Conservation (phyloP, 2,329 filamentous ascomycete genomes). For the Chrysosphaeria jannelii region DNA sequence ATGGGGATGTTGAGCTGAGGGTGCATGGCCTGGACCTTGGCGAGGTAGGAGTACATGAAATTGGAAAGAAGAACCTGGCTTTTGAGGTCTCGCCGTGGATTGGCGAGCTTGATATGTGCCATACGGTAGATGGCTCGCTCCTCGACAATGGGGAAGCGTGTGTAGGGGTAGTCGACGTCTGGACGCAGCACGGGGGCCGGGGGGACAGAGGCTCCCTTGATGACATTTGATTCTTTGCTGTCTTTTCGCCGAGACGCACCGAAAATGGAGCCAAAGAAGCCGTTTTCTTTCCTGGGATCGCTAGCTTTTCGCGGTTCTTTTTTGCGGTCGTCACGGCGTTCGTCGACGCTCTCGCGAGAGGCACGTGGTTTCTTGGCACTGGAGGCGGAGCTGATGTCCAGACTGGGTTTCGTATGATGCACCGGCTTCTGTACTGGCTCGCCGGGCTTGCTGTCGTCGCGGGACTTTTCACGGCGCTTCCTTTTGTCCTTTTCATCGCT, state of each 20-base stretch:
- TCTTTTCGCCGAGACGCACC: conserved; percentile 68
- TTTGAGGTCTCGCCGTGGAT: conserved; percentile 67
- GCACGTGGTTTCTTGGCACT: too few relatives aligned
- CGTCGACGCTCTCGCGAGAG: too few relatives aligned
- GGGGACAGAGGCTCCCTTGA: conserved; percentile 57
- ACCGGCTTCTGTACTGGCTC: too few relatives aligned
- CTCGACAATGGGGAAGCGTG: conserved; percentile 76
- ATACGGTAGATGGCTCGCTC: conserved; percentile 94
- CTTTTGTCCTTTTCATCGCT: conserved; percentile 51
- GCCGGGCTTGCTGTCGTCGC: conserved; percentile 37
- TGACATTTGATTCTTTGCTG: too few relatives aligned
- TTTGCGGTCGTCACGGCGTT: conserved; percentile 48
- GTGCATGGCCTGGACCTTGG: conserved; percentile 97
- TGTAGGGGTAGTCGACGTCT: conserved; percentile 90
- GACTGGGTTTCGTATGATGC: too few relatives aligned
- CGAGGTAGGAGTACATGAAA: conserved; percentile 98
- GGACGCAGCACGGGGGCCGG: conserved; percentile 41
- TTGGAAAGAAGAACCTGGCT: conserved; percentile 93
- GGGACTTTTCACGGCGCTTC: conserved; percentile 19
- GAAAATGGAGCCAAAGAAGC: conserved; percentile 83
- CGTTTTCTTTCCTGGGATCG: conserved; percentile 70
- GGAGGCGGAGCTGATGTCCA: too few relatives aligned
- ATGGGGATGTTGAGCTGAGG: conserved; percentile 79
- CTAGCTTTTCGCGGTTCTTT: conserved; percentile 34
- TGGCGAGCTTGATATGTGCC: conserved; percentile 97